Base-by-base conservation (phyloP, 202 grass and related monocot species). In the Bolboschoenoplectus hybrid region DNA sequence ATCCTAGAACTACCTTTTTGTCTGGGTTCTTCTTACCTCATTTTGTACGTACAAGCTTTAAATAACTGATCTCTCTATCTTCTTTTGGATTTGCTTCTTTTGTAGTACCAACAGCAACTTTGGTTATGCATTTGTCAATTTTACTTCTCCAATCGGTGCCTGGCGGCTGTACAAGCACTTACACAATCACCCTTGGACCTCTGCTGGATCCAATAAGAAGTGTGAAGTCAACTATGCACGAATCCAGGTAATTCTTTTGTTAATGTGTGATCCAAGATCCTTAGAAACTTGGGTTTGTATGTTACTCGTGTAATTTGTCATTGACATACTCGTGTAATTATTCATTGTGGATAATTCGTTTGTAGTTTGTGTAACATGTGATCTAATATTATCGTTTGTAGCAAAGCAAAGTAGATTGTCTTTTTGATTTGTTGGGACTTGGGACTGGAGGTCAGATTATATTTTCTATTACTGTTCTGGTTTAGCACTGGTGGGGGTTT, bases 111-210 rank as follows among this genome's bases (percentile, higher is more conserved):
- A 43, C 0, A 81, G 66, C 69, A 97, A 97, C 63, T 88, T 86
- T 14, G 94, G 94, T 0, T 97, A 91, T 63, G 87, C 83, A 0
- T 97, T 97, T n/a, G 89, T 97, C 0, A 97, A 97, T 55, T 69
- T 92, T 39, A 97, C 94, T 0, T 83, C 82, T 69, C 50, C 89
- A 16, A 61, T 47, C 0, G 92, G 85, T 6, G 94, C 87, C 0
- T 11, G 44, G 0, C 81, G 91, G 49, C 83, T 94, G 0, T 77
- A 69, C 32, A 17, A 9, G 0, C 9, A 84, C 26, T 82, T 97
- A 0, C 64, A 94, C 4, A 57, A 60, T 0, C 56, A 89, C 32
- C 17, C 1, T 0, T 94, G 94, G 94, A 63, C 9, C 9, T 50
- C 49, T 10, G 32, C 0, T 11, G 16, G 77, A 3, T 89, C 81